These are phyloP conservation scores for Andrographis paniculata DNA, from an alignment of 305 asterid species.

Conservation along the genomic window DNA sequence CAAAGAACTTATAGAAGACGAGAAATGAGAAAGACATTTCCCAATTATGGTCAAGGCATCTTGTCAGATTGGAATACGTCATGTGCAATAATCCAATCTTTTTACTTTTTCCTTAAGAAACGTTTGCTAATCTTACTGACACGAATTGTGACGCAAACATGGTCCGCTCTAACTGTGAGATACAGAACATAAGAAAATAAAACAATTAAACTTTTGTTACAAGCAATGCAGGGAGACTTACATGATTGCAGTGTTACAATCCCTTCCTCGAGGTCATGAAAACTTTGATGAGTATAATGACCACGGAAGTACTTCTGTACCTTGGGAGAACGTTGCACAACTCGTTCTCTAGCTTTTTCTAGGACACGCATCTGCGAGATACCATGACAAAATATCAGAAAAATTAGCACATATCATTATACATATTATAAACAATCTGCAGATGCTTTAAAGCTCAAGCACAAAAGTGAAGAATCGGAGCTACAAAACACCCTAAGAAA, in stretches of 20 bases:
- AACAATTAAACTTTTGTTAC: not conserved
- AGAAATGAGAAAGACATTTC: too few relatives aligned
- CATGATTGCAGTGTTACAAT: slow-evolving; percentile 46
- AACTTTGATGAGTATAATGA: slow-evolving; percentile 27
- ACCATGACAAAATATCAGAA: slow-evolving; percentile 13
- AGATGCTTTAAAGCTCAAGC: not conserved
- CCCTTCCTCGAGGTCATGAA: slow-evolving; percentile 30
- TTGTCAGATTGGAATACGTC: too few relatives aligned
- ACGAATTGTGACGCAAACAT: too few relatives aligned
- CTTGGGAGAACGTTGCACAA: slow-evolving; percentile 26
- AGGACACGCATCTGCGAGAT: slow-evolving; percentile 38
- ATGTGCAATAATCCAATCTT: too few relatives aligned
- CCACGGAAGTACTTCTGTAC: slow-evolving; percentile 40
- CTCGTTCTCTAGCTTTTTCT: slow-evolving; percentile 41
- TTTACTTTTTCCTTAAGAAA: too few relatives aligned
- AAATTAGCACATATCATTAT: slow-evolving; percentile 11
- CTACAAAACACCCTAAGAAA: not conserved
- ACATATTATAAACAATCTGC: slow-evolving; percentile 12
- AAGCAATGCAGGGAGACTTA: slow-evolving; percentile 15
- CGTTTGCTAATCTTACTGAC: too few relatives aligned
- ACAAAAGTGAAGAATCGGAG: slow-evolving; percentile 7
- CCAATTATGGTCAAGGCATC: too few relatives aligned
- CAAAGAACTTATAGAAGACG: too few relatives aligned
- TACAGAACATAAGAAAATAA: not conserved
- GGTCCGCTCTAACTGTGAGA: too few relatives aligned